Evolutionary conservation across 179 eudicot species (phyloP).

Genomic region (Silene noctiflora): DNA sequence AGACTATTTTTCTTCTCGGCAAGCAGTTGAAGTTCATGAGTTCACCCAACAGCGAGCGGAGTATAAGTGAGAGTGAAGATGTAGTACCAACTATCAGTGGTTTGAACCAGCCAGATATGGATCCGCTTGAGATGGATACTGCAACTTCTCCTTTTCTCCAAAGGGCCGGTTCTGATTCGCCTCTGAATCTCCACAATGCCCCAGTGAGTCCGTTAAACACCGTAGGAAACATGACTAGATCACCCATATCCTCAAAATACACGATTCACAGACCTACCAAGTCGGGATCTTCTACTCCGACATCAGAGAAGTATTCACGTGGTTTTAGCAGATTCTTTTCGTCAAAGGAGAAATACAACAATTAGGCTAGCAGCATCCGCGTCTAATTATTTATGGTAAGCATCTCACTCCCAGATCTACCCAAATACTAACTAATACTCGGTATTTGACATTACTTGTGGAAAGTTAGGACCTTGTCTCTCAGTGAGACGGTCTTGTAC

Average conservation of each 20-base stretch:
- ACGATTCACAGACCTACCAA: conserved; percentile 60
- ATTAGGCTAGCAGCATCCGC: too few species aligned
- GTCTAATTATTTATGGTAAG: too few species aligned
- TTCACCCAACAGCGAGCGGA: conserved; percentile 45
- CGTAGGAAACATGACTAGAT: conserved; percentile 48
- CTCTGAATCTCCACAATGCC: conserved; percentile 37
- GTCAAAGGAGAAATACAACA: conserved; percentile 40
- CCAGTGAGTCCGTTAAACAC: conserved; percentile 49
- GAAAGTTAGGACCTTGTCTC: too few species aligned
- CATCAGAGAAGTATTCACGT: conserved; percentile 82
- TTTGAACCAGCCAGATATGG: conserved; percentile 37
- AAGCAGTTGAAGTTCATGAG: conserved; percentile 60
- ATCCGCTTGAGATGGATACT: too few species aligned
- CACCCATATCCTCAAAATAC: conserved; percentile 45
- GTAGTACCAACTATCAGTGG: conserved; percentile 42
- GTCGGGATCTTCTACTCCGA: conserved; percentile 70
- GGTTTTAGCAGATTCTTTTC: conserved; percentile 85
- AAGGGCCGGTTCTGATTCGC: conserved; percentile 55
- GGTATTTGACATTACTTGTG: too few species aligned
- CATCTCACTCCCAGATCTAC: too few species aligned
- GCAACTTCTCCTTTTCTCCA: conserved; percentile 39
- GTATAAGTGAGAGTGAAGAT: conserved; percentile 41
- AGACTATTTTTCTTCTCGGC: conserved; percentile 83
- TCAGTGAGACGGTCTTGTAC: too few species aligned
- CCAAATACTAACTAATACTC: too few species aligned